Evolutionary conservation across 176 grass and related monocot genomes (phyloP), one percentile per base, ranked within the genome.

Genomic region (Ampelocalamus luodianensis): DNA sequence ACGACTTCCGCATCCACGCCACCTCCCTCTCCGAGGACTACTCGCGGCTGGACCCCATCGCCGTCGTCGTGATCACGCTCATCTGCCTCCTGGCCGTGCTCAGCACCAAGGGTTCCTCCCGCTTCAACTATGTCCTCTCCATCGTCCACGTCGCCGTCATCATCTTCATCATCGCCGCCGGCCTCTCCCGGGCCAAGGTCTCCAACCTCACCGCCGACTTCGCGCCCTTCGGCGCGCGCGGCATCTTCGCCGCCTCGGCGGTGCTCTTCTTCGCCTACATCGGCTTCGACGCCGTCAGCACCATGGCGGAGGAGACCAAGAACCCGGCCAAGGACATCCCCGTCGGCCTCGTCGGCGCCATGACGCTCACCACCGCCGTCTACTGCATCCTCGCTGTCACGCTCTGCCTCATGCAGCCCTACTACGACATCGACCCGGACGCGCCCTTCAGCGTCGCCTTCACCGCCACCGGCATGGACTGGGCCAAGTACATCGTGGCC

Each of bases 241-340:
- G 95, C 18, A n/a, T 97, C 58, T 94, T 97, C 68, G 43, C 75
- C 6, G 86, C 92, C 1, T 94, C 95, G 0, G 95, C 92, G 0
- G 95, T 97, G 34, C 89, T 97, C 71, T 97, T 97, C 88, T 97
- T 97, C 46, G 92, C 95, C 1, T 97, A 97, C 80, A 83, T 94
- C 37, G 95, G 95, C 6, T 97, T 97, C 81, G 95, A 97, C 73
- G 95, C 95, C 38, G 95, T 97, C 15, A 84, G 72, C 45, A 97
- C 95, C 78, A 97, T 94, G 92, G 95, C 95, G 0, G 95, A 97
- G 86, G 95, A 97, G 88, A 97, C 95, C 59, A 82, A 50, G 82
- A 84, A 97, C 79, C 95, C 92, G 0, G 84, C 92, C 0, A 56
- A 10, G n/a, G 95, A 97, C 78, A 94, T 97, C 73, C 95, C 95